Conservation (phyloP, 306 rosid species). For the Leucaena leucocephala region DNA sequence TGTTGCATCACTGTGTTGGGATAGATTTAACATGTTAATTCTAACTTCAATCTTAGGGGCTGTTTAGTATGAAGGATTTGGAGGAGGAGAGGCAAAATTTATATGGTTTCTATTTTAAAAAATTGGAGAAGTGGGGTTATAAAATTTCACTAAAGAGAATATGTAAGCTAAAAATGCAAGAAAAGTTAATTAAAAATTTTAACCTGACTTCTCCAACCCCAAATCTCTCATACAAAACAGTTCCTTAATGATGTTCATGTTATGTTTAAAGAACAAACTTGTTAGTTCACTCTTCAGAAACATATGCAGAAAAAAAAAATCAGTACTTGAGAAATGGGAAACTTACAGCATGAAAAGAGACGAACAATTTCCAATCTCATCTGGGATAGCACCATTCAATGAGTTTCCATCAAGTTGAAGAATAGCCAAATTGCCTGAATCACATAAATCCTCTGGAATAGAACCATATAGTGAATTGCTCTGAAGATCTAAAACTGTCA, state of each 20-base stretch:
- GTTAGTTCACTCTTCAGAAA: background rate
- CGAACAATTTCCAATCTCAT: constrained; percentile 81
- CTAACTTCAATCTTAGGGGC: background rate
- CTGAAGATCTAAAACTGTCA: constrained; percentile 71
- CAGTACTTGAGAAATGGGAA: constrained; percentile 29
- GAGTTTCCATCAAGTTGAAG: constrained; percentile 89
- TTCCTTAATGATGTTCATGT: background rate
- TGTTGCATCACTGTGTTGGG: background rate
- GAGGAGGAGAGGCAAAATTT: too few species aligned
- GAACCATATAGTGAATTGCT: constrained; percentile 62
- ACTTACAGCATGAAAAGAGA: constrained; percentile 84
- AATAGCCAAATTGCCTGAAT: constrained; percentile 71
- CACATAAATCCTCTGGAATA: constrained; percentile 71
- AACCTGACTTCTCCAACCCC: too few species aligned
- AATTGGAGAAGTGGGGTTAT: too few species aligned
- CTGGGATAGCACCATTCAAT: constrained; percentile 68
- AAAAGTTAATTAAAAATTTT: too few species aligned
- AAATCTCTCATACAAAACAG: too few species aligned
- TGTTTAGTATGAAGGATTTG: too few species aligned
- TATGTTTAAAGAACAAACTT: background rate
- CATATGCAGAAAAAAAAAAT: background rate
- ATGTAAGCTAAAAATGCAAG: too few species aligned
- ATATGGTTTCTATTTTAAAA: too few species aligned
- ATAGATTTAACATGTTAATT: background rate
- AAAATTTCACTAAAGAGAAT: too few species aligned